Base-by-base conservation (phyloP, 2,329 filamentous ascomycete genomes). In the Xylaria sp. region DNA sequence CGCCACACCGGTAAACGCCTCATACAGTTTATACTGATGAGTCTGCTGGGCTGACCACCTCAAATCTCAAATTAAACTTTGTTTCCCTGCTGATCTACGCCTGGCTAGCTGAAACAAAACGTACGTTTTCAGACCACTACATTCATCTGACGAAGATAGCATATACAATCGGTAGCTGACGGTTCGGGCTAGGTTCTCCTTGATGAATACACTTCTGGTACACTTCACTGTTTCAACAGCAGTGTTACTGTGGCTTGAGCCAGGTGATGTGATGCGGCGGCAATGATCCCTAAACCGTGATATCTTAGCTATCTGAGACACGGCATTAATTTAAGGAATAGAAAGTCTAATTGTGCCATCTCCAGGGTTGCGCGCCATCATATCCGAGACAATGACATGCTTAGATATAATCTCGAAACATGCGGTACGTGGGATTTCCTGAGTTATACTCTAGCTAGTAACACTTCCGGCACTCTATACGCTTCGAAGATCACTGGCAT, bases 1-100 rank as follows among this genome's bases (percentile, higher is more conserved):
- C 66, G 68, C 68, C 65, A 59, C 57, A 67, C 36, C 58, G 65
- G 61, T 61, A 61, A 66, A 54, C 17, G 44, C 61, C 42, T 57
- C 56, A 33, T 38, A 56, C 5, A 20, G 20, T 36, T 46, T 42
- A 54, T 67, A 60, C 56, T 63, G n/a, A 63, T 59, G 54, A 26
- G 58, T 36, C 42, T 51, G 49, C 44, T 26, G 57, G 60, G 65
- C 65, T 70, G 68, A 70, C 65, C 57, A 60, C 60, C 15, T 67
- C 40, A 42, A 63, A 61, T 60, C 49, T 61, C 49, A 46, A 61
- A 49, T 51, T 46, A 23, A 36, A 38, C 49, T 28, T 61, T 59
- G n/a, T 51, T 54, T 28, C 36, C 40, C 51, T 26, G 40, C 56
- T 62, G 23, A 62, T 59, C 13, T 61, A 48, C 31, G 44, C 15